phyloP scores from a whole-genome alignment of 176 grass and related monocot genomes.

The Oryza glumipatula region DNA sequence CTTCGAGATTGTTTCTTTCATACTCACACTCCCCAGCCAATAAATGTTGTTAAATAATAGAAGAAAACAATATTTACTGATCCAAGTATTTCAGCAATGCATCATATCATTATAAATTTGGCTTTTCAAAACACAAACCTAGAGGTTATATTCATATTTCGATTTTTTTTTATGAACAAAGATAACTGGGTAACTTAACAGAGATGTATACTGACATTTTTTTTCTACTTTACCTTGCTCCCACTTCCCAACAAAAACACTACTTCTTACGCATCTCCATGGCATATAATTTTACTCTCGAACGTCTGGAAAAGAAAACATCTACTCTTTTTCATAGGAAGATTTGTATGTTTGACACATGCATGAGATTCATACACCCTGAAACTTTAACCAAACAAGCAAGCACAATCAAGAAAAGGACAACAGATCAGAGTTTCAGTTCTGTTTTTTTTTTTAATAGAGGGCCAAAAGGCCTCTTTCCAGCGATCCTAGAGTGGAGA shows the following conservation, averaged over 20 bases:
- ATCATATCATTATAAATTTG: constrained; percentile 1
- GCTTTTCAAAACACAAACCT: constrained; percentile 10
- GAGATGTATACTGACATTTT: neutral
- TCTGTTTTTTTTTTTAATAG: neutral
- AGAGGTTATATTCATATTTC: neutral
- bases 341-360: constrained; percentile 23
- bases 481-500: constrained; percentile 30
- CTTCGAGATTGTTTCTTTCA: neutral
- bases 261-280: neutral
- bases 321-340: neutral
- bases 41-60: neutral
- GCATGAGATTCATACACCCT: neutral
- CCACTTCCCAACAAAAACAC: neutral
- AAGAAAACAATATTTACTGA: neutral
- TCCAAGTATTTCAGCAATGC: neutral
- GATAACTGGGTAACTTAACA: constrained; percentile 7
- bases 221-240: neutral
- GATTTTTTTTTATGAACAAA: constrained; percentile 1
- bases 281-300: constrained; percentile 10
- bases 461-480: constrained; percentile 5
- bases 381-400: constrained; percentile 13
- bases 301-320: neutral
- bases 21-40: neutral
- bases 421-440: constrained; percentile 12
- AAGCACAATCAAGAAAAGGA: constrained; percentile 32